Evolutionary conservation across 2,329 filamentous ascomycete genomes (phyloP).

Genomic region (Ambrosiella beaveri): DNA sequence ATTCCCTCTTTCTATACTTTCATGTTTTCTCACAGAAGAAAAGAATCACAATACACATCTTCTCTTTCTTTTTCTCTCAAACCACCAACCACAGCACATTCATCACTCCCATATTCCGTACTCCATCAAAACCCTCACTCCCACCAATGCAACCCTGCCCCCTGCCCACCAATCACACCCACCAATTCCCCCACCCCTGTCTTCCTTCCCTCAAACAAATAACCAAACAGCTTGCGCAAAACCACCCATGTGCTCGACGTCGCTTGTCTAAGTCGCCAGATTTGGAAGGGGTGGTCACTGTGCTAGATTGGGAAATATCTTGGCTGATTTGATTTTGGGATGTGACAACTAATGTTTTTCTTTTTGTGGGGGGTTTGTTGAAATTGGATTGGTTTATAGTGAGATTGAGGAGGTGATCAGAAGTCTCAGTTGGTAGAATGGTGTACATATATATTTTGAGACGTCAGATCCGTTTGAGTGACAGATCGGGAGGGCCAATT

Average conservation of each 20-base stretch:
- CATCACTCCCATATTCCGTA: neutral
- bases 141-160: neutral
- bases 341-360: neutral
- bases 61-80: neutral
- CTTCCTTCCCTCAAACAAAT: neutral
- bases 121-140: neutral
- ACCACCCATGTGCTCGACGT: neutral
- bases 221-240: neutral
- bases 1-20: no score
- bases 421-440: neutral
- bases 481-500: no score
- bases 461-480: neutral
- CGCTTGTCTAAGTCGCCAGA: neutral
- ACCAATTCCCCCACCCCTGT: neutral
- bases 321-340: neutral
- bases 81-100: neutral
- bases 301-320: neutral
- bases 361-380: neutral
- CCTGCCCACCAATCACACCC: neutral
- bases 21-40: no score
- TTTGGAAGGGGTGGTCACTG: neutral
- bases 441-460: neutral
- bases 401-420: neutral
- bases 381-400: neutral
- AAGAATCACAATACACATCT: neutral